Evolutionary conservation across 2,329 filamentous ascomycete species (phyloP), one percentile per base, ranked within the genome.

Genomic region (Lachnellula occidentalis): DNA sequence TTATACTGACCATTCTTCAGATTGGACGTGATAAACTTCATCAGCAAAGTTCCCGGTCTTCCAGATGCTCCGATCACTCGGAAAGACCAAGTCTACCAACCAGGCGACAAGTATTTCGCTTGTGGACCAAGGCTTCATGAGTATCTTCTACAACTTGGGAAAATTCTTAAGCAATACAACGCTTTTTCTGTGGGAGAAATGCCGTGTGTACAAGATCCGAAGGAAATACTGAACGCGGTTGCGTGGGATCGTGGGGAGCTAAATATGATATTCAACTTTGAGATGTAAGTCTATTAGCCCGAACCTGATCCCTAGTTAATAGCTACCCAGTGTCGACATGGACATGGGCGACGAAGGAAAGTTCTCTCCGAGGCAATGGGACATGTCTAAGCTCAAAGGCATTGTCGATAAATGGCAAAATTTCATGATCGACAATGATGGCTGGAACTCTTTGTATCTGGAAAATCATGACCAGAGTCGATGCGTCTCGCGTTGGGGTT

Each of bases 241-340:
- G 74, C 74, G 2, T 77, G 74, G 21, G 77, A 80, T 49, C 74
- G 79, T 15, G 74, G 76, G 34, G 83, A 88, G 64, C 70, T 88
- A 45, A 83, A 80, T 66, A 88, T 88, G 83, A 84, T 88, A 36
- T 88, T 89, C 70, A 81, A 87, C 62, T 89, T 89, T 65, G 85
- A 88, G 54, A 73, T 82, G 76, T 78, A 62, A 63, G 74, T 66
- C 43, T 52, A 49, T 48, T 48, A 19, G 21, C 39, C 43, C 15
- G 21, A 22, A 46, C 56, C 46, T 19, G 17, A 11, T n/a, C 11
- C 12, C 14, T 5, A 34, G 49, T 52, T 58, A 34, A 60, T n/a
- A 2, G 15, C 12, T 8, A 17, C 45, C 5, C 19, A 78, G 74
- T 34, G 74, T 82, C 57, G 73, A 78, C 36, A 69, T 81, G 15